phyloP scores from a whole-genome alignment of 495 filamentous ascomycete genomes.

The Melanomma pulvis-pyrius region DNA sequence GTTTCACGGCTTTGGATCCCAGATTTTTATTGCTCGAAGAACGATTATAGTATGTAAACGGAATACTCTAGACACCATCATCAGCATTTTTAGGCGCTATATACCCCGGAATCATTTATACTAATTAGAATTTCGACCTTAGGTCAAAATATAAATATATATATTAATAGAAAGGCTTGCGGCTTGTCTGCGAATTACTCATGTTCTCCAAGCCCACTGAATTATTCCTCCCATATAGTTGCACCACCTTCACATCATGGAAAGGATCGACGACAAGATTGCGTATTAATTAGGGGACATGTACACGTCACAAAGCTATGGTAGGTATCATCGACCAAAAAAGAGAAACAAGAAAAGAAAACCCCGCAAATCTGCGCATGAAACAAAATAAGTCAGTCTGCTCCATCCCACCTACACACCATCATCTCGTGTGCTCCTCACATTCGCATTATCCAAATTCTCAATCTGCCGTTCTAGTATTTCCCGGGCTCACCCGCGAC shows the following conservation, averaged over 20 bases:
- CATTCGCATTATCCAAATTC: neutral
- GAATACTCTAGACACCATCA: neutral
- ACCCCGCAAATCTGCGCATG: neutral
- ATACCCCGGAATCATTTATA: conserved; percentile 19
- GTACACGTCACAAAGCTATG: neutral
- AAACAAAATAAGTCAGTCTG: neutral
- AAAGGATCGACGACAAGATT: too few relatives aligned
- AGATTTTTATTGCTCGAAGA: neutral
- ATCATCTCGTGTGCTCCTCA: neutral
- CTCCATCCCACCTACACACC: neutral
- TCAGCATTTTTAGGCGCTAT: conserved; percentile 17
- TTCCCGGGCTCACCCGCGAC: conserved; percentile 31
- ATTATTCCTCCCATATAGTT: too few relatives aligned
- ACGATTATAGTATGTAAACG: neutral
- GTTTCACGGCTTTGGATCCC: neutral
- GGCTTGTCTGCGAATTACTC: too few relatives aligned
- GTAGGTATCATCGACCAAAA: neutral
- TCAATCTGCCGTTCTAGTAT: conserved; percentile 14
- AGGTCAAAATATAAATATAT: too few relatives aligned
- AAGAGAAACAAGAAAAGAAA: neutral
- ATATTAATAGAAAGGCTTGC: too few relatives aligned
- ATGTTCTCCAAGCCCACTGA: too few relatives aligned
- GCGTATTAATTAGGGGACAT: neutral
- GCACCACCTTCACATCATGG: too few relatives aligned
- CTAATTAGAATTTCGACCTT: too few relatives aligned